phyloP scores from a whole-genome alignment of 257 asterid species.

The Pogostemon cablin region DNA sequence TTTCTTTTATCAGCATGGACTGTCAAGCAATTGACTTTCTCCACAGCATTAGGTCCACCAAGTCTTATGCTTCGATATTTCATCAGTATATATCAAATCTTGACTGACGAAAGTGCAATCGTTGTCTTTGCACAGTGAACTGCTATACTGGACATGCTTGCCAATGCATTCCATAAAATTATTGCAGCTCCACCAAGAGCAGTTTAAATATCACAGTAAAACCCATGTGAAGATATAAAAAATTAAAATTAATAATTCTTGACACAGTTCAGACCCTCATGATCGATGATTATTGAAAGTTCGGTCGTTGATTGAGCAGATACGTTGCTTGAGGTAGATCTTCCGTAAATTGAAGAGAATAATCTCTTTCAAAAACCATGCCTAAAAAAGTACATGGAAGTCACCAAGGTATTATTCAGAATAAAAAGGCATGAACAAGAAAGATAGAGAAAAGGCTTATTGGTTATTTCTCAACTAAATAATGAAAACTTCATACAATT shows the following conservation, averaged over 20 bases:
- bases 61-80: background rate
- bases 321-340: constrained; percentile 37
- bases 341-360: constrained; percentile 45
- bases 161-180: constrained; percentile 22
- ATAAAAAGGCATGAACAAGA: background rate
- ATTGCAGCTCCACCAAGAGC: constrained; percentile 18
- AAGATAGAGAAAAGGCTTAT: constrained; percentile 4
- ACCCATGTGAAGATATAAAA: constrained; percentile 10
- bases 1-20: constrained; percentile 11
- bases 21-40: background rate
- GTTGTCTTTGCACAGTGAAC: background rate
- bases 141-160: constrained; percentile 8
- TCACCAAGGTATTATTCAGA: background rate
- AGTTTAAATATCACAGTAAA: constrained; percentile 7
- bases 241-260: constrained; percentile 36
- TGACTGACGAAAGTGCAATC: background rate
- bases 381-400: constrained; percentile 36
- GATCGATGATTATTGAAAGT: constrained; percentile 30
- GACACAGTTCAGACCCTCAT: constrained; percentile 31
- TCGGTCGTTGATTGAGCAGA: constrained; percentile 42
- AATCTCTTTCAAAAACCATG: constrained; percentile 47
- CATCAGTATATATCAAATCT: background rate
- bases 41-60: constrained; percentile 8
- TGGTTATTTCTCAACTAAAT: background rate
- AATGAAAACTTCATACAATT: background rate